Evolutionary conservation across 352 stramenopile species (phyloP).

Genomic region (Thraustotheca clavata): DNA sequence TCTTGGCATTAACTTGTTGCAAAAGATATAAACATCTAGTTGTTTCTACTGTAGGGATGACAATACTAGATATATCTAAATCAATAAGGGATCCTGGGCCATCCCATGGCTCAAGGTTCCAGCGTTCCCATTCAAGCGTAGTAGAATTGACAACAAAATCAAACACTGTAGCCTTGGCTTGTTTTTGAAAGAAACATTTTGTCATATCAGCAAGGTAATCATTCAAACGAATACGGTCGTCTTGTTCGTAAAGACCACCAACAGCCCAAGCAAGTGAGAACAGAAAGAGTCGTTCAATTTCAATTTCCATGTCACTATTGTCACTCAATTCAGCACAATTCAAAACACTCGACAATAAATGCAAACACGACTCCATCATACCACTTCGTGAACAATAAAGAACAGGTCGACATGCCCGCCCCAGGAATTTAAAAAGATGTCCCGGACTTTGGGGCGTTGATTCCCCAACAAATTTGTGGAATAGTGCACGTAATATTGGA

Average conservation of each 20-base stretch:
- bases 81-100: slow-evolving; percentile 23
- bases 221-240: slow-evolving; percentile 68
- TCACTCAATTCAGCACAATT: slow-evolving; percentile 54
- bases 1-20: slow-evolving; percentile 39
- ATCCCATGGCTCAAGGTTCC: slow-evolving; percentile 40
- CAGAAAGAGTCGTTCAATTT: slow-evolving; percentile 79
- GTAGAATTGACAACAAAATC: slow-evolving; percentile 86
- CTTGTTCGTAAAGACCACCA: slow-evolving; percentile 72
- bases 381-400: slow-evolving; percentile 59
- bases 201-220: slow-evolving; percentile 41
- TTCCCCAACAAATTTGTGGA: slow-evolving; percentile 46
- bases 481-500: slow-evolving; percentile 34
- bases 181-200: slow-evolving; percentile 25
- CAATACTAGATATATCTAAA: slow-evolving; percentile 71
- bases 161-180: slow-evolving; percentile 74
- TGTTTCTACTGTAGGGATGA: slow-evolving; percentile 85
- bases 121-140: slow-evolving; percentile 87
- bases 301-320: slow-evolving; percentile 38
- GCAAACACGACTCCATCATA: slow-evolving; percentile 66
- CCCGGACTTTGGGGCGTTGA: slow-evolving; percentile 25
- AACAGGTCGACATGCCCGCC: slow-evolving; percentile 48
- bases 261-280: slow-evolving; percentile 80
- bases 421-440: slow-evolving; percentile 68
- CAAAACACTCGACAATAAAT: slow-evolving; percentile 51
- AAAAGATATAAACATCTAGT: slow-evolving; percentile 61